phyloP scores from a whole-genome alignment of 2,329 filamentous ascomycete species.

The Fusarium luffae region DNA sequence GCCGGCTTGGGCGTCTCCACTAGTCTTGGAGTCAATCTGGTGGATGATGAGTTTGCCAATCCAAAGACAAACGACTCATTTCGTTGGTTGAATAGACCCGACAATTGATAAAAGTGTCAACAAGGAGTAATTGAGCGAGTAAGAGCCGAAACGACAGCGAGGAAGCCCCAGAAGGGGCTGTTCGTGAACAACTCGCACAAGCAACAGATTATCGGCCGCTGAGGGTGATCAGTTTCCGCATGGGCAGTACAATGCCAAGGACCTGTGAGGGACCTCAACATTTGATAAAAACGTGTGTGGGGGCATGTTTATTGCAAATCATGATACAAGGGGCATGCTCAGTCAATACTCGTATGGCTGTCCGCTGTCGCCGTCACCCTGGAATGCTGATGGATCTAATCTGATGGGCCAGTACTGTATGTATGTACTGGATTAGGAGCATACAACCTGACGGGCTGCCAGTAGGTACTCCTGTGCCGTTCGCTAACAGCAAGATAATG shows the following conservation, averaged over 20 bases:
- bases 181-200: constrained; percentile 3
- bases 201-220: background rate
- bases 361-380: background rate
- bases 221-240: background rate
- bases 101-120: constrained; percentile 5
- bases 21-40: constrained; percentile 26
- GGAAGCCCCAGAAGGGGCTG: constrained; percentile 14
- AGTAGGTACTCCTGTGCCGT: background rate
- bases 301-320: constrained; percentile 15
- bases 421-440: constrained; percentile 1
- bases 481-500: background rate
- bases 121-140: constrained; percentile 29
- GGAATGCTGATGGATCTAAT: constrained; percentile 24
- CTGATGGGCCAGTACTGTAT: constrained; percentile 13
- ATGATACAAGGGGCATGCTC: background rate
- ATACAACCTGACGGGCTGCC: constrained; percentile 12
- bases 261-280: constrained; percentile 12
- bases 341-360: background rate
- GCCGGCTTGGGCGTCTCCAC: constrained; percentile 19
- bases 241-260: background rate
- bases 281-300: constrained; percentile 3
- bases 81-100: constrained; percentile 18
- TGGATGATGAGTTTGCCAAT: constrained; percentile 34
- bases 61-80: constrained; percentile 20
- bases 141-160: constrained; percentile 25